These are phyloP conservation scores for Tolypocladium pustulatum DNA, from an alignment of 2,329 filamentous ascomycete species.

Conservation along the genomic window DNA sequence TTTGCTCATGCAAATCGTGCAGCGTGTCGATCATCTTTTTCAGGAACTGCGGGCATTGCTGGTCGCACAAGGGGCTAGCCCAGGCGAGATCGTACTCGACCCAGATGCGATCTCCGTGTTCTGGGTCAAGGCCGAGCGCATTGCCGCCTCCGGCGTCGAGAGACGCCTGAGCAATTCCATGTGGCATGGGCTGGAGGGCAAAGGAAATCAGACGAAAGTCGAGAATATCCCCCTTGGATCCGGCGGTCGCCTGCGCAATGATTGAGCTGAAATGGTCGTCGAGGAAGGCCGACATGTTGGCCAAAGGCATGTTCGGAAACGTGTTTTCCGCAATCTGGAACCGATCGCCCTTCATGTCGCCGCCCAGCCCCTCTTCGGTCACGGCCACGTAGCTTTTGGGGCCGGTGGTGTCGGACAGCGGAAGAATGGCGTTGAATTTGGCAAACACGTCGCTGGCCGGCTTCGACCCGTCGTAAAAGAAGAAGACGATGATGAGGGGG, in stretches of 20 bases:
- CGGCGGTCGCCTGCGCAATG: not conserved
- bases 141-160: constrained; percentile 9
- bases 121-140: constrained; percentile 13
- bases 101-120: constrained; percentile 18
- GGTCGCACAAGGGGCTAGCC: constrained; percentile 10
- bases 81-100: constrained; percentile 19
- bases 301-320: constrained; percentile 12
- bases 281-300: constrained; percentile 9
- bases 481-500: constrained; percentile 44
- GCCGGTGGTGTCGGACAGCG: constrained; percentile 31
- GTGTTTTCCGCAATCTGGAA: constrained; percentile 10
- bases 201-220: constrained; percentile 7
- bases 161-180: constrained; percentile 7
- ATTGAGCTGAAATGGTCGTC: constrained; percentile 6
- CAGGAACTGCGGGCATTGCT: constrained; percentile 5
- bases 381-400: constrained; percentile 36
- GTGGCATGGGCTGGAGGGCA: constrained; percentile 10
- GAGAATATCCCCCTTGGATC: not conserved
- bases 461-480: constrained; percentile 50
- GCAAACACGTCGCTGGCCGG: constrained; percentile 43
- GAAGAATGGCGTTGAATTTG: constrained; percentile 39
- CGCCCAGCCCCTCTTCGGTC: constrained; percentile 3
- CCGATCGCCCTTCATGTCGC: constrained; percentile 7
- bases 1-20: constrained; percentile 6
- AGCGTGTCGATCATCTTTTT: constrained; percentile 1